Evolutionary conservation across 1,139 yeast species (phyloP).

Genomic region (Geotrichum phurueaensis): DNA sequence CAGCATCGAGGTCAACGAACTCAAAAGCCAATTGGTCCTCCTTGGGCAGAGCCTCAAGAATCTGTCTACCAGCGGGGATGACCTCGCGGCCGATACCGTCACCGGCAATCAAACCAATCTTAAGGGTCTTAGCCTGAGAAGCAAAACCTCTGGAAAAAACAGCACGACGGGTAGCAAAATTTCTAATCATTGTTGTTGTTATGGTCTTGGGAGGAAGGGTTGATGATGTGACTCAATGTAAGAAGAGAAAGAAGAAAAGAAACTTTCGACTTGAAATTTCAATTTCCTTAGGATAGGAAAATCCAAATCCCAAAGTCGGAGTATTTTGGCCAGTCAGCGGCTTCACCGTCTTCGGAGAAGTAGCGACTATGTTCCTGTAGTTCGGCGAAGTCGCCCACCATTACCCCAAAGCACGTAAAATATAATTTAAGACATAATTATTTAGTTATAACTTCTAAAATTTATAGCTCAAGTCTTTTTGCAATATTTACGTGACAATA

Average conservation of each 20-base stretch:
- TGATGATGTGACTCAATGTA: conserved; percentile 1
- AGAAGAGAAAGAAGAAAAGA: conserved; percentile 6
- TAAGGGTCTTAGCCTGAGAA: conserved; percentile 28
- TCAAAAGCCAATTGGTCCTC: conserved; percentile 73
- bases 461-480: neutral
- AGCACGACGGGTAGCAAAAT: conserved; percentile 10
- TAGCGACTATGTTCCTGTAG: neutral
- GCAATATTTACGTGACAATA: neutral
- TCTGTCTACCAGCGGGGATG: conserved; percentile 86
- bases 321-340: neutral
- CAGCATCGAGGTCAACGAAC: conserved; percentile 85
- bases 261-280: neutral
- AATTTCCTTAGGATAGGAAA: neutral
- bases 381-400: neutral
- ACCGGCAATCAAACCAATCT: conserved; percentile 72
- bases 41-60: conserved; percentile 74
- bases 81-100: conserved; percentile 98
- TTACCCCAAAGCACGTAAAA: neutral
- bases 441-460: neutral
- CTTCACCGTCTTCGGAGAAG: neutral
- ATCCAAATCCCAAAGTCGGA: neutral
- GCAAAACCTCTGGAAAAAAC: conserved; percentile 23
- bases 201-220: neutral
- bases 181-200: conserved; percentile 16
- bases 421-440: neutral